These are phyloP conservation scores for Candida takata DNA, from an alignment of 805 yeast species.

Conservation along the genomic window DNA sequence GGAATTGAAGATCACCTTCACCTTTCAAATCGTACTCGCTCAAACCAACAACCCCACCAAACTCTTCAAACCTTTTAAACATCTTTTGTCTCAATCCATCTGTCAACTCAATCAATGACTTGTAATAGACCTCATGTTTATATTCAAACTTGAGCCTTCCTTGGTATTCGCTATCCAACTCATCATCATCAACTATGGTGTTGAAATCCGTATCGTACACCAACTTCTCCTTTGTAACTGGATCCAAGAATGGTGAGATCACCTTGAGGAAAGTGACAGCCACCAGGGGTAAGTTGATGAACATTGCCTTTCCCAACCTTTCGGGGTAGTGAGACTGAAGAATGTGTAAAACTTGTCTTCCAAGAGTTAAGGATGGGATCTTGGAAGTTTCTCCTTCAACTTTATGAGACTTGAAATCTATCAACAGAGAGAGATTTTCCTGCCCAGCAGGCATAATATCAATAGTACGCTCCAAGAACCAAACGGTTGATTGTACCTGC, in stretches of 20 bases:
- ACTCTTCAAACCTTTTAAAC: constrained; percentile 55
- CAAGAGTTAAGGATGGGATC: constrained; percentile 77
- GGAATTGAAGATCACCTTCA: constrained; percentile 2
- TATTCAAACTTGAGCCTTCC: constrained; percentile 81
- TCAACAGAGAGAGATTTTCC: constrained; percentile 80
- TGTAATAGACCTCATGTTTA: constrained; percentile 74
- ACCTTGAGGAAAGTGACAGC: constrained; percentile 87
- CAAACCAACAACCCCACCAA: constrained; percentile 68
- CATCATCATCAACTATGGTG: constrained; percentile 70
- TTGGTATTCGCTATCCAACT: constrained; percentile 76
- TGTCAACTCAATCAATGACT: constrained; percentile 53
- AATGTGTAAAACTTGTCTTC: constrained; percentile 85
- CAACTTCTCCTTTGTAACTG: constrained; percentile 84
- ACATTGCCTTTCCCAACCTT: constrained; percentile 82
- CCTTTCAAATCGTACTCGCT: constrained; percentile 75
- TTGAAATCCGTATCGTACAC: constrained; percentile 84
- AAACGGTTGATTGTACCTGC: constrained; percentile 90
- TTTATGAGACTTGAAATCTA: constrained; percentile 76
- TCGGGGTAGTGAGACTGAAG: constrained; percentile 96
- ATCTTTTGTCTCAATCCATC: constrained; percentile 49
- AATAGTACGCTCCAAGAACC: constrained; percentile 81
- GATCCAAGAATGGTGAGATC: constrained; percentile 92
- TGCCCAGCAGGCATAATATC: constrained; percentile 95
- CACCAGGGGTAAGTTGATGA: constrained; percentile 86
- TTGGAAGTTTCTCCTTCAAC: constrained; percentile 42